phyloP scores from a whole-genome alignment of 495 filamentous ascomycete species.

The Penicillium ochrochloron region DNA sequence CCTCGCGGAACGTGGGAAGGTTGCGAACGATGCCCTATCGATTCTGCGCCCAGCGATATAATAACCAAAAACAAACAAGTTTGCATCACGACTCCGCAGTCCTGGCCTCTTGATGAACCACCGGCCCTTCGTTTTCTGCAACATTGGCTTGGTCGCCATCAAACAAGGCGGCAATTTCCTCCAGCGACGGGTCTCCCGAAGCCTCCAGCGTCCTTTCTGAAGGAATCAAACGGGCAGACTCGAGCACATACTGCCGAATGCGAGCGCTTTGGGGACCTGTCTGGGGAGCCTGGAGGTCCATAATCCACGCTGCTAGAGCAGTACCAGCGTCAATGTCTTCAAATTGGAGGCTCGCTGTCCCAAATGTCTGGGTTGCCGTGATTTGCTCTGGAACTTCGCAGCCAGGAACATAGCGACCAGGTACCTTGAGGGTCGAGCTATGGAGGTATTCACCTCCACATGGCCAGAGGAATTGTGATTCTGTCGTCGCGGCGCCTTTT shows the following conservation, averaged over 20 bases:
- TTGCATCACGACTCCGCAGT: background rate
- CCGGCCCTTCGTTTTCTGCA: background rate
- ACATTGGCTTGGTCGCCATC: background rate
- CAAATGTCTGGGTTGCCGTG: background rate
- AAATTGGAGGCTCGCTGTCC: background rate
- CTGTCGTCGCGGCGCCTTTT: background rate
- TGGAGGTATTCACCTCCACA: background rate
- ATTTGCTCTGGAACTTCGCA: background rate
- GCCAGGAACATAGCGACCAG: background rate
- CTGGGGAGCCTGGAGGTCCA: too few species aligned
- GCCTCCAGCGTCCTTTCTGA: too few species aligned
- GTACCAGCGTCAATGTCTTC: background rate
- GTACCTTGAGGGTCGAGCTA: background rate
- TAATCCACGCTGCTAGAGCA: background rate
- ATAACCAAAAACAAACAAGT: background rate
- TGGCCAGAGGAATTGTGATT: background rate
- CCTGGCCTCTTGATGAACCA: background rate
- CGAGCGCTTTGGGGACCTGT: too few species aligned
- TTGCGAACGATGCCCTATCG: background rate
- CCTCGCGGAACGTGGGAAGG: background rate
- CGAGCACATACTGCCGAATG: too few species aligned
- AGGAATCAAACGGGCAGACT: too few species aligned
- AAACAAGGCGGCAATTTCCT: background rate
- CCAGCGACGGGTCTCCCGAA: constrained; percentile 35
- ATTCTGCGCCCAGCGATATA: background rate